A percentile compares a stretch with the other conserved stretches of the same genome.
Conservation (phyloP, 441 rosid genomes). For the Gossypium gossypioides region DNA sequence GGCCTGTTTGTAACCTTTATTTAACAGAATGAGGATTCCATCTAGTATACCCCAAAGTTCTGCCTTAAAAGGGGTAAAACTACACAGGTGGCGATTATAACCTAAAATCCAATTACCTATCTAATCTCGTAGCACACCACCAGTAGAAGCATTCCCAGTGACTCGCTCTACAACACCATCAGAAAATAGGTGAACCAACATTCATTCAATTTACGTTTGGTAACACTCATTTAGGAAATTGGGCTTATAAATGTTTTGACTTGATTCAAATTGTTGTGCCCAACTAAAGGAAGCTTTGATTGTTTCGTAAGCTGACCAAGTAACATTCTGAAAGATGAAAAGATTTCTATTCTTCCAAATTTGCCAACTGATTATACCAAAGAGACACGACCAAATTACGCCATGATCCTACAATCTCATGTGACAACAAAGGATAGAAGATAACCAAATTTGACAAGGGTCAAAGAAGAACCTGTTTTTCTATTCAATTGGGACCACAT, state of each 20-base stretch:
- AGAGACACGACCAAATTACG: background rate
- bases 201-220: background rate
- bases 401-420: background rate
- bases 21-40: background rate
- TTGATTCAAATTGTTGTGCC: background rate
- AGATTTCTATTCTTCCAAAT: background rate
- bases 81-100: too few relatives aligned
- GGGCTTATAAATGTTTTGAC: background rate
- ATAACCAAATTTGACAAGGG: background rate
- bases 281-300: background rate
- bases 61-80: background rate
- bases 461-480: background rate
- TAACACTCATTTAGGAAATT: too few relatives aligned
- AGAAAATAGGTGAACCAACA: background rate
- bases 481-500: too few relatives aligned
- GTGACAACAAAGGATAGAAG: background rate
- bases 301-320: background rate
- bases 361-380: background rate
- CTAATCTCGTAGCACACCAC: background rate
- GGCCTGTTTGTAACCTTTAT: background rate
- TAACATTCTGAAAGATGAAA: background rate
- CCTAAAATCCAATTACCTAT: background rate
- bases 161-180: background rate
- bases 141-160: background rate
- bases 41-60: background rate